A percentile compares a stretch with the other conserved stretches of the same genome.
Evolutionary conservation across 73 alveolate species (phyloP).

Genomic region (Paraurostyla sp.): DNA sequence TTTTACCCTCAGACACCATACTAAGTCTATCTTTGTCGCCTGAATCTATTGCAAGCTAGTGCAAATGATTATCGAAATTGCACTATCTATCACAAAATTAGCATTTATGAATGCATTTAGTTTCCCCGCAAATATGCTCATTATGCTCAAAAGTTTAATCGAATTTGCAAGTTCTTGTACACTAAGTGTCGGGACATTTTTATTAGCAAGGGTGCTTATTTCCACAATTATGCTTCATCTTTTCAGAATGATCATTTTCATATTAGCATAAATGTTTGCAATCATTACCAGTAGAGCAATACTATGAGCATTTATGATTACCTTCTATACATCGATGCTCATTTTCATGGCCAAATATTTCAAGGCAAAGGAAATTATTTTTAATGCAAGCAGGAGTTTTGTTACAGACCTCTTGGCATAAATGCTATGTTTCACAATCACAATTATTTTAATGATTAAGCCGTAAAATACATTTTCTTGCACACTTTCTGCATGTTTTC

Average conservation of each 20-base stretch:
- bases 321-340: slow-evolving; percentile 43
- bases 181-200: neutral
- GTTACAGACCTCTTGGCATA: neutral
- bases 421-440: neutral
- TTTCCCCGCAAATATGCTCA: slow-evolving; percentile 15
- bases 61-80: neutral
- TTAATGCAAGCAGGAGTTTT: neutral
- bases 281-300: neutral
- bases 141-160: neutral
- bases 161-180: neutral
- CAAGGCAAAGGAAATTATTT: neutral
- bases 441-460: neutral
- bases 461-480: neutral
- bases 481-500: neutral
- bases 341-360: slow-evolving; percentile 21
- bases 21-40: neutral
- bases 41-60: neutral
- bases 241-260: neutral
- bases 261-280: neutral
- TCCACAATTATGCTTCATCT: neutral
- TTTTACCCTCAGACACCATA: neutral
- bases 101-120: neutral
- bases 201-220: slow-evolving; percentile 18
- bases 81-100: neutral
- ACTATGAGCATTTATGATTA: slow-evolving; percentile 3